A percentile compares a stretch with the other conserved stretches of the same genome.
phyloP scores from a whole-genome alignment of 306 rosid species.

The Parietaria judaica region DNA sequence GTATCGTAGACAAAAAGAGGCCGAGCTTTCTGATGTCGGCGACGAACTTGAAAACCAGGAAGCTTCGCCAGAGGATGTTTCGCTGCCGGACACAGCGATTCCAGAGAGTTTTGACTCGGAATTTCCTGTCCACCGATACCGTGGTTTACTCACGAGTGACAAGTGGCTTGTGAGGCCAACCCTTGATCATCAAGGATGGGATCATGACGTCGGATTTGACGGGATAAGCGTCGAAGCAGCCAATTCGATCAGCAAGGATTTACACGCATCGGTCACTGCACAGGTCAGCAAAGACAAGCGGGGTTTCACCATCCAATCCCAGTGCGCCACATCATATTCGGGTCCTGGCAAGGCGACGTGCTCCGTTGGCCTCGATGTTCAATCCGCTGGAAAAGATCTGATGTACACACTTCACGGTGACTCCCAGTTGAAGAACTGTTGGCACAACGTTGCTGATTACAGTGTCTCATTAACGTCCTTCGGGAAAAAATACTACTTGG shows the following conservation, averaged over 20 bases:
- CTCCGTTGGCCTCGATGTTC: conserved; percentile 73
- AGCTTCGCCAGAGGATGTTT: conserved; percentile 46
- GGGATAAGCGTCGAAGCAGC: conserved; percentile 79
- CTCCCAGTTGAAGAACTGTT: conserved; percentile 52
- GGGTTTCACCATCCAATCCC: conserved; percentile 68
- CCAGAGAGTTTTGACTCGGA: conserved; percentile 72
- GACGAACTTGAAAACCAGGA: conserved; percentile 40
- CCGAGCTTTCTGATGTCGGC: conserved; percentile 24
- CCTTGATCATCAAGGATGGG: conserved; percentile 95
- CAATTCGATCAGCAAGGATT: conserved; percentile 42
- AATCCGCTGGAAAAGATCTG: conserved; percentile 62
- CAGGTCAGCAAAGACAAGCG: conserved; percentile 83
- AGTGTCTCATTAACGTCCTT: conserved; percentile 79
- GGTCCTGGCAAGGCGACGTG: conserved; percentile 51
- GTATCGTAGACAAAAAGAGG: conserved; percentile 40
- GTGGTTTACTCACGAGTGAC: conserved; percentile 54
- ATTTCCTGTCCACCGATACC: conserved; percentile 65
- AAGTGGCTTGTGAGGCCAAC: conserved; percentile 86
- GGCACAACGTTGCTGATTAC: conserved; percentile 57
- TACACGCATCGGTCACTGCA: conserved; percentile 49
- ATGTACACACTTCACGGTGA: conserved; percentile 58
- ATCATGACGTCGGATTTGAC: conserved; percentile 87
- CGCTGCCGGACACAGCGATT: conserved; percentile 76
- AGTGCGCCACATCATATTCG: conserved; percentile 66
- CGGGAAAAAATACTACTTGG: conserved; percentile 51